Conservation (phyloP, 305 asterid genomes). For the Stenogyne calaminthoides region DNA sequence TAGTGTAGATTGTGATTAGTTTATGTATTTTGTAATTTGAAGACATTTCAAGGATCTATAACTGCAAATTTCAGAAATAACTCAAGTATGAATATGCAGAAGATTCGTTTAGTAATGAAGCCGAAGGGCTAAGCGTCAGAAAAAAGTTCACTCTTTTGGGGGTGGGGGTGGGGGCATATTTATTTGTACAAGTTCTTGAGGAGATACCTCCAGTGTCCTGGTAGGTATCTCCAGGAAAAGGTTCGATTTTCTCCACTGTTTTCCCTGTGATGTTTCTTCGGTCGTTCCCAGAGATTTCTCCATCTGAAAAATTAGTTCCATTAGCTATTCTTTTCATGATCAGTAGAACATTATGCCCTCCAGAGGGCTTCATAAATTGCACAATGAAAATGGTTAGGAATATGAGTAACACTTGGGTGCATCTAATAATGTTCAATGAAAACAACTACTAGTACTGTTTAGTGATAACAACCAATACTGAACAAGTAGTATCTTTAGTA, state of each 20-base stretch:
- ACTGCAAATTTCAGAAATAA: no score
- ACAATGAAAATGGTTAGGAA: no score
- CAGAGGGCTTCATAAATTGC: no score
- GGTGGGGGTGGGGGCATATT: conserved; percentile 70
- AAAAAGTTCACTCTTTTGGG: no score
- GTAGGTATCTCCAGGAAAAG: conserved; percentile 78
- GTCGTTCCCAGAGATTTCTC: conserved; percentile 40
- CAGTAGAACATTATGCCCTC: not conserved
- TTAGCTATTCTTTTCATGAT: not conserved
- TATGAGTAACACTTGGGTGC: no score
- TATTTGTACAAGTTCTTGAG: conserved; percentile 65
- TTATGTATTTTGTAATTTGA: not conserved
- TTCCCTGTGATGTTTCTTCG: conserved; percentile 47
- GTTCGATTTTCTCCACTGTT: conserved; percentile 65
- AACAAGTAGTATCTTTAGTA: no score
- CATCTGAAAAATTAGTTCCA: conserved; percentile 33
- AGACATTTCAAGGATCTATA: conserved; percentile 3
- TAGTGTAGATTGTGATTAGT: not conserved
- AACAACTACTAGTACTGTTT: no score
- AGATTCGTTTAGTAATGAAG: no score
- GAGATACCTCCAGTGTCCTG: conserved; percentile 50
- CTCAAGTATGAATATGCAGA: no score
- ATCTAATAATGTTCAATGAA: no score
- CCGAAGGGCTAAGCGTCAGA: no score
- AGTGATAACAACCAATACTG: no score